A percentile compares a stretch with the other conserved stretches of the same genome.
phyloP scores from a whole-genome alignment of 2,329 filamentous ascomycete species.

The Stachybotrys chlorohalonatus region DNA sequence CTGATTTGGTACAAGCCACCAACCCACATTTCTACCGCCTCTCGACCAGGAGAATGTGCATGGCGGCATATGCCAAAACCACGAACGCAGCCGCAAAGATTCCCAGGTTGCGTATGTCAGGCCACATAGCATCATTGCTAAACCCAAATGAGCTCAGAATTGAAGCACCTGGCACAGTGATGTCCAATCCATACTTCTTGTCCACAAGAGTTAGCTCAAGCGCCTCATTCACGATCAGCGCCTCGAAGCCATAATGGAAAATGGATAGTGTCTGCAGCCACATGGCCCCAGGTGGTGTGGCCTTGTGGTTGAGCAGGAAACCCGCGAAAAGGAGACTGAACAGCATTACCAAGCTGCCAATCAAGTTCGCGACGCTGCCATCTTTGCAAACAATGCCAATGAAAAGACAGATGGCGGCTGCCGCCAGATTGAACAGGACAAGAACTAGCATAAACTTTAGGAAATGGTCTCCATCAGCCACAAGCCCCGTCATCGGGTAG shows the following conservation, averaged over 20 bases:
- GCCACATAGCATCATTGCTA: slow-evolving; percentile 77
- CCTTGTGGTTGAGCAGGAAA: slow-evolving; percentile 87
- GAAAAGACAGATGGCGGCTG: slow-evolving; percentile 87
- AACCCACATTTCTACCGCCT: slow-evolving; percentile 38
- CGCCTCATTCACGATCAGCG: slow-evolving; percentile 94
- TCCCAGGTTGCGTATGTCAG: slow-evolving; percentile 71
- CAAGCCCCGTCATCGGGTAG: slow-evolving; percentile 94
- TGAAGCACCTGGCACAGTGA: slow-evolving; percentile 87
- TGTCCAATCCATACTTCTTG: slow-evolving; percentile 92
- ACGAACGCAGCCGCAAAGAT: slow-evolving; percentile 79
- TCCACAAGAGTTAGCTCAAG: slow-evolving; percentile 82
- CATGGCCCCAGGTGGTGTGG: slow-evolving; percentile 72
- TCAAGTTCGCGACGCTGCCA: slow-evolving; percentile 80
- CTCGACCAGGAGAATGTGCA: slow-evolving; percentile 91
- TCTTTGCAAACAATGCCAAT: slow-evolving; percentile 95
- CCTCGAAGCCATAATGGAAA: slow-evolving; percentile 97
- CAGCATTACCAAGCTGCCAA: slow-evolving; percentile 93
- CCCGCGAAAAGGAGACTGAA: slow-evolving; percentile 94
- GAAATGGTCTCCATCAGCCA: slow-evolving; percentile 75
- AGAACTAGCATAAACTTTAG: slow-evolving; percentile 85
- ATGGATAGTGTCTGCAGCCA: slow-evolving; percentile 95
- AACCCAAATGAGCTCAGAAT: slow-evolving; percentile 96
- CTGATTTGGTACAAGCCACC: background rate
- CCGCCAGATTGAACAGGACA: slow-evolving; percentile 91
- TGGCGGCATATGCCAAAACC: slow-evolving; percentile 77